Conservation (phyloP, 2,329 filamentous ascomycete species). For the Aspergillus pseudotamarii region DNA sequence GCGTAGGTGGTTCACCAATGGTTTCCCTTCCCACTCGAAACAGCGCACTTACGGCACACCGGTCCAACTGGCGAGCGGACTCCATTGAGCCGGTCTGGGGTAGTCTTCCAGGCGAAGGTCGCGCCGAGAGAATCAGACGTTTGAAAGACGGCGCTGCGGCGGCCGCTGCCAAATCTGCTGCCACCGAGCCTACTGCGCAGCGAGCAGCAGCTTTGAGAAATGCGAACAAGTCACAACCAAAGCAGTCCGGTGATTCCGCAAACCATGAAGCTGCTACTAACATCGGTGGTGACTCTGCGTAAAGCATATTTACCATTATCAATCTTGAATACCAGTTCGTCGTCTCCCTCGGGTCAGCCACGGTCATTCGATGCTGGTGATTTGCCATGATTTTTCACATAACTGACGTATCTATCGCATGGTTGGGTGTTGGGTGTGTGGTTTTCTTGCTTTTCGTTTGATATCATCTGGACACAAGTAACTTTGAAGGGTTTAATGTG, state of each 20-base stretch:
- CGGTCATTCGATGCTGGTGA: neutral
- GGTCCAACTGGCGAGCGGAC: conserved; percentile 47
- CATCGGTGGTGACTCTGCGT: neutral
- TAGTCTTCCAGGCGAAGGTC: conserved; percentile 42
- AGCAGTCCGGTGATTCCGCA: neutral
- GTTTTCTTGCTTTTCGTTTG: neutral
- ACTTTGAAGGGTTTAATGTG: neutral
- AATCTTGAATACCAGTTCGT: neutral
- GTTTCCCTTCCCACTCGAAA: conserved; percentile 30
- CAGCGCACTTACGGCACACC: conserved; percentile 26
- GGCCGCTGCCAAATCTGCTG: conserved; percentile 18
- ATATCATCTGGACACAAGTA: neutral
- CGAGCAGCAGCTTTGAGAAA: conserved; percentile 4
- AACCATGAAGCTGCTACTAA: neutral
- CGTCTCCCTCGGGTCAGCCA: neutral
- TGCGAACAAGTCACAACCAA: neutral
- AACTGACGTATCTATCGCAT: neutral
- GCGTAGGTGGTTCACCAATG: conserved; percentile 37
- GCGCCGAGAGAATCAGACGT: conserved; percentile 40
- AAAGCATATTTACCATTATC: neutral
- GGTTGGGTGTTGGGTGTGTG: neutral
- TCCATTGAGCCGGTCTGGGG: conserved; percentile 46
- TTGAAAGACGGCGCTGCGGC: conserved; percentile 36
- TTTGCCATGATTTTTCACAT: neutral
- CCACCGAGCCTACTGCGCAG: conserved; percentile 17